Base-by-base conservation (phyloP, 805 yeast species). In the Candida coquimbonensis region DNA sequence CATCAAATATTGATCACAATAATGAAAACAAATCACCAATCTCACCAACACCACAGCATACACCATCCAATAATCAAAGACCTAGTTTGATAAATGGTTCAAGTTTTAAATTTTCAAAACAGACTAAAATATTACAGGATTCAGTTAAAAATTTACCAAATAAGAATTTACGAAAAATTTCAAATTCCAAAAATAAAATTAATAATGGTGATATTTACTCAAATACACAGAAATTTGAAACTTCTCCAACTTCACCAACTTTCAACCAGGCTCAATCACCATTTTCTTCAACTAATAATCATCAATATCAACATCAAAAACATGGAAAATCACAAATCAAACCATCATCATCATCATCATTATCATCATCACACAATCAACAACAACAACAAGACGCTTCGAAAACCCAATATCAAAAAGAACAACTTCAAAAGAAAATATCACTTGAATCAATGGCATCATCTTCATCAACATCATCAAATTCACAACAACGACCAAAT, bases 401-500 rank as follows among this genome's bases (percentile, higher is more conserved):
- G n/a, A 31, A 36, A 11, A 39, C 42, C 6, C 42, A 42, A 16
- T 35, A 27, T 34, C 43, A 43, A 19, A 51, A 48, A 40, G 60
- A 58, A 40, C 41, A 51, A 0, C 38, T 58, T 9, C 44, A 42
- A 11, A 45, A 47, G 37, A 50, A 64, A 50, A 49, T 66, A 17
- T 63, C 67, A 9, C 61, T 65, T 46, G 65, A 56, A 24, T 68
- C 62, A 47, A 62, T 65, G 8, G 53, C 60, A 21, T 65, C 69
- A 43, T 59, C 69, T 0, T 61, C 70, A 0, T 54, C 57, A 1
- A 21, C 24, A 21, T 21, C 24, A 21, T 21, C 24, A 21, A 21
- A 21, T 21, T 68, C 64, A 46, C 78, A 83, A 3, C 35, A 45
- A 38, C 21, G 48, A 5, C 44, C 48, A 33, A 78, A 78, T 53